A percentile compares a stretch with the other conserved stretches of the same genome.
Evolutionary conservation across 2,329 filamentous ascomycete species (phyloP).

Genomic region (Amesomyces nigricolor): DNA sequence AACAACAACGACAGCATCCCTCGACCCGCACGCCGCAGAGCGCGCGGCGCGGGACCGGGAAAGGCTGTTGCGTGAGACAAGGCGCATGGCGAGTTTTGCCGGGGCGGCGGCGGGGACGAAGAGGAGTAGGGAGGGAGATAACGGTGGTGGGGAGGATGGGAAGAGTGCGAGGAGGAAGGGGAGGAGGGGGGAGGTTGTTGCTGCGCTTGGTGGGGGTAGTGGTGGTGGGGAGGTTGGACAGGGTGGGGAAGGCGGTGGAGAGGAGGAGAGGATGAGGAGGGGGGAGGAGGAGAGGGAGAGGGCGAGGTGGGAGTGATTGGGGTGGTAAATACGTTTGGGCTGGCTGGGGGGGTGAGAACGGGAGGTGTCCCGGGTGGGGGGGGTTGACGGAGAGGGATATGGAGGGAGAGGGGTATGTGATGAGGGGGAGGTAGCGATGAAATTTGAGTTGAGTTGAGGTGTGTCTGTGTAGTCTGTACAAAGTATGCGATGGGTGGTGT

Average conservation of each 20-base stretch:
- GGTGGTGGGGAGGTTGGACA: slow-evolving; percentile 42
- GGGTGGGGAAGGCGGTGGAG: slow-evolving; percentile 49
- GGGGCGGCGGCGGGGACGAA: slow-evolving; percentile 43
- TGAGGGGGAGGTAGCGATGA: too few species aligned
- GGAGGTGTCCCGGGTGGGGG: too few species aligned
- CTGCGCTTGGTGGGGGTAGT: slow-evolving; percentile 43
- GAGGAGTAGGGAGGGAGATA: slow-evolving; percentile 45
- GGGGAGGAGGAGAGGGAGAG: slow-evolving; percentile 57
- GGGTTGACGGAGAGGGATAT: too few species aligned
- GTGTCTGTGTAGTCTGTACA: too few species aligned
- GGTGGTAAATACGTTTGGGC: not conserved
- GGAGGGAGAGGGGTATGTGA: too few species aligned
- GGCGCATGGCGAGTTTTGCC: slow-evolving; percentile 54
- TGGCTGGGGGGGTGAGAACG: too few species aligned
- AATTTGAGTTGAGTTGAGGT: too few species aligned
- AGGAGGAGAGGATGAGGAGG: slow-evolving; percentile 49
- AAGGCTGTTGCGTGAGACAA: slow-evolving; percentile 61
- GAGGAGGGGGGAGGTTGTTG: slow-evolving; percentile 44
- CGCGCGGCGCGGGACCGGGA: slow-evolving; percentile 62
- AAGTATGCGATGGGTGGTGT: too few species aligned
- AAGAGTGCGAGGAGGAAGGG: slow-evolving; percentile 41
- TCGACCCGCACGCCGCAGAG: slow-evolving; percentile 62
- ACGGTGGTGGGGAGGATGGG: slow-evolving; percentile 28
- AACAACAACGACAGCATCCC: slow-evolving; percentile 19
- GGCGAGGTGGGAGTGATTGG: slow-evolving; percentile 34